A percentile compares a stretch with the other conserved stretches of the same genome.
phyloP scores from a whole-genome alignment of 1,284 basidiomycete genomes.

The Pseudozyma pruni region DNA sequence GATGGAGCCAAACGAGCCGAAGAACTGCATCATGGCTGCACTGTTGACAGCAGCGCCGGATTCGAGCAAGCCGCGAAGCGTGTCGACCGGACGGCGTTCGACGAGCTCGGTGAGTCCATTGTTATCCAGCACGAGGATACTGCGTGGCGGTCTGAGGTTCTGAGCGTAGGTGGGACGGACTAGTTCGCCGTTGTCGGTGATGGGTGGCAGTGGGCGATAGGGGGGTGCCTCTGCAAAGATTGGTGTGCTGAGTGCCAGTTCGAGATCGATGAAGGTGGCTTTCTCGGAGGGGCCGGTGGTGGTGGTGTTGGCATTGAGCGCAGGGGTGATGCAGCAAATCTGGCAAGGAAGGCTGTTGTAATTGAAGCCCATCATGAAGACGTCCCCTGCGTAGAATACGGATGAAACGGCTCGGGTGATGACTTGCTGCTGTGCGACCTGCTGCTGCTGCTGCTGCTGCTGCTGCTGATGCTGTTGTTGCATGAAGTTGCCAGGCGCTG shows the following conservation, averaged over 20 bases:
- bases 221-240: constrained; percentile 53
- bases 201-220: constrained; percentile 12
- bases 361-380: constrained; percentile 56
- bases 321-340: constrained; percentile 49
- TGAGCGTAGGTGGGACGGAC: constrained; percentile 84
- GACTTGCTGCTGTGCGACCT: constrained; percentile 13
- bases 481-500: constrained; percentile 7
- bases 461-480: constrained; percentile 23
- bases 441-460: constrained; percentile 20
- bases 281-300: constrained; percentile 42
- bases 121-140: constrained; percentile 87
- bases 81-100: constrained; percentile 86
- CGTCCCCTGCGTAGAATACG: constrained; percentile 45
- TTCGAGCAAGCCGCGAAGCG: constrained; percentile 73
- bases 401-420: constrained; percentile 46
- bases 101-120: constrained; percentile 82
- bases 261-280: constrained; percentile 50
- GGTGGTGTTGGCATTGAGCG: constrained; percentile 30
- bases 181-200: constrained; percentile 50
- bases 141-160: constrained; percentile 77
- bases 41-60: constrained; percentile 51
- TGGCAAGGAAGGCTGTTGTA: constrained; percentile 41
- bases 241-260: constrained; percentile 47
- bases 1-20: constrained; percentile 57
- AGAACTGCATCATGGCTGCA: constrained; percentile 62